phyloP scores from a whole-genome alignment of 139 green algal genomes.

The Asterochloris erici region DNA sequence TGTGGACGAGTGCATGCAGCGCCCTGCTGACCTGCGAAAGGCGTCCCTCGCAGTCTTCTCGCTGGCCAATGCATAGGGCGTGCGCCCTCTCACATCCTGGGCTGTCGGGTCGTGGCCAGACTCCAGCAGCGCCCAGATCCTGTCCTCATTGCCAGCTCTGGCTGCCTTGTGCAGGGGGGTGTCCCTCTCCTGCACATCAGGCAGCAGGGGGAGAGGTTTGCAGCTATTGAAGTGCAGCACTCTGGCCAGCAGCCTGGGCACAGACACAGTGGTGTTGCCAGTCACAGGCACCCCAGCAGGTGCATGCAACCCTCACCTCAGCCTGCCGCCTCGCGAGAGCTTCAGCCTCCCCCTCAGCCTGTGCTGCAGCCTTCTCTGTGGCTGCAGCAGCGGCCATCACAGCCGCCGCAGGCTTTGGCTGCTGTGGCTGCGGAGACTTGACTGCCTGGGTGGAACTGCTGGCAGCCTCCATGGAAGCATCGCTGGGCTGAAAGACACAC shows the following conservation, averaged over 20 bases:
- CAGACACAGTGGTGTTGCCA: too few species aligned
- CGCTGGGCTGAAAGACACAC: conserved; percentile 41
- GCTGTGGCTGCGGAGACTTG: not conserved
- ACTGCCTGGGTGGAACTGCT: not conserved
- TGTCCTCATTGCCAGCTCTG: conserved; percentile 40
- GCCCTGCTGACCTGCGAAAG: conserved; percentile 50
- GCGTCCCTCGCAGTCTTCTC: conserved; percentile 64
- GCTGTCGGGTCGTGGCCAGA: conserved; percentile 42
- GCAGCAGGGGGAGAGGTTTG: too few species aligned
- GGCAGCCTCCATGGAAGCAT: conserved; percentile 7
- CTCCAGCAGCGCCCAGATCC: conserved; percentile 47
- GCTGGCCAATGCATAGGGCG: conserved; percentile 58
- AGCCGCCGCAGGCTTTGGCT: not conserved
- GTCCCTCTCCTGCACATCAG: not conserved
- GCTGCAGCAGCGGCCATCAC: not conserved
- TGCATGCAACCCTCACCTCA: too few species aligned
- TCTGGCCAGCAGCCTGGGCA: too few species aligned
- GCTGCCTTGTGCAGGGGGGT: conserved; percentile 40
- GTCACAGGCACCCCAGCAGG: too few species aligned
- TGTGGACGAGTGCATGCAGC: too few species aligned
- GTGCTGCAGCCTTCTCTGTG: not conserved
- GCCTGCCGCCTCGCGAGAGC: too few species aligned
- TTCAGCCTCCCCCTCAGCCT: not conserved
- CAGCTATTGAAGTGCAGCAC: too few species aligned
- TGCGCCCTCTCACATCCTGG: conserved; percentile 44